Evolutionary conservation across 257 asterid genomes (phyloP), one percentile per base, ranked within the genome.

Genomic region (Oldenlandia corymbosa): DNA sequence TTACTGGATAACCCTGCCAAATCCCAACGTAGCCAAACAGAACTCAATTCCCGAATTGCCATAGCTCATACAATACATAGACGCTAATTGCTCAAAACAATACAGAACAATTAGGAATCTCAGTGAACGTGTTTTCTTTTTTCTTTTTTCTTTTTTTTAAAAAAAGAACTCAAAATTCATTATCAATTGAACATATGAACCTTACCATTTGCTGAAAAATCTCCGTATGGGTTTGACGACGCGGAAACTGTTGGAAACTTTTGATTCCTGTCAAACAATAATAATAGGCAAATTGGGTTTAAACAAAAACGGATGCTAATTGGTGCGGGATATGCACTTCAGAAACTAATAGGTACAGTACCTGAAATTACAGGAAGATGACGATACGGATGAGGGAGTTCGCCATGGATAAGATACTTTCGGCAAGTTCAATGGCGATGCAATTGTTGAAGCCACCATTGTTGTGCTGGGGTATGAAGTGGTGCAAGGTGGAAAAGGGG

Each of bases 371-470:
- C 39, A 32, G 69, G 69, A 16, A 0, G 47, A 54, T 16, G 69
- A 50, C 2, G 84, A 54, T 2, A 78, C 54, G 31, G 65, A 52
- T 54, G 63, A 69, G 46, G 45, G 11, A 3, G 72, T 30, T 59
- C 52, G 64, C 37, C 39, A 72, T 14, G 64, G 68, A 60, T 80
- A 63, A 73, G 79, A 71, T 26, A 75, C 28, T 48, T 32, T 30
- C 28, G 94, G 52, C 2, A 74, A 67, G 65, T 58, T 73, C 6
- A 82, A 65, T 43, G 90, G 77, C 58, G 84, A 69, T 30, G 86
- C 79, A 79, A 88, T 84, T 45, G 96, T 78, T 67, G 96, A 77
- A 46, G 85, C 71, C 73, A 71, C 94, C 91, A 78, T 85, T 32
- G 66, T 67, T 36, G 48, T 36, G 48, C 43, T 20, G 7, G 50